These are phyloP conservation scores for Trametes coccinea DNA, from an alignment of 768 basidiomycete genomes.

Conservation along the genomic window DNA sequence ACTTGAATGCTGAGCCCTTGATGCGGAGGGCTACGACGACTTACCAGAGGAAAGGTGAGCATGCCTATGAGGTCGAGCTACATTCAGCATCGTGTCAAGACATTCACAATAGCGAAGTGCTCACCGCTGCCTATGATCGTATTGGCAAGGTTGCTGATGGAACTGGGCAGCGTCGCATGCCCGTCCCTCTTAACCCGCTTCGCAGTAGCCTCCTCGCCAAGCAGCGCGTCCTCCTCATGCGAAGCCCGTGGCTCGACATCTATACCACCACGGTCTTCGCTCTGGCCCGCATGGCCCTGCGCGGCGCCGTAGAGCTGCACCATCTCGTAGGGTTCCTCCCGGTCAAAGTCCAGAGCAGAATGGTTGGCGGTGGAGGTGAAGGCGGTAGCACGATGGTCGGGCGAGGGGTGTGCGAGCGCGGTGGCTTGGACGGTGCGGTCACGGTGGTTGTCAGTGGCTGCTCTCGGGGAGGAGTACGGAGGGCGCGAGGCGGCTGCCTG, in stretches of 20 bases:
- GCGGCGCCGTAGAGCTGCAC: constrained; percentile 68
- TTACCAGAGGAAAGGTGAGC: constrained; percentile 84
- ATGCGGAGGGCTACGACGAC: constrained; percentile 21
- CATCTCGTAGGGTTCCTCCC: constrained; percentile 54
- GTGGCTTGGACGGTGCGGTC: constrained; percentile 10
- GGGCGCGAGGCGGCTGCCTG: constrained; percentile 3
- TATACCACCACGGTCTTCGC: constrained; percentile 22
- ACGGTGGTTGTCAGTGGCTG: background rate
- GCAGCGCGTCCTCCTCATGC: constrained; percentile 60
- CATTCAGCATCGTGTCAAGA: background rate
- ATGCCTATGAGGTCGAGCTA: constrained; percentile 53
- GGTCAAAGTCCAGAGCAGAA: constrained; percentile 14
- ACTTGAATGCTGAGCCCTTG: background rate
- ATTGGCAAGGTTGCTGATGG: constrained; percentile 79
- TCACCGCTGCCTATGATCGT: constrained; percentile 90
- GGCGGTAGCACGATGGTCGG: constrained; percentile 4
- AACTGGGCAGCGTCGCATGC: constrained; percentile 66
- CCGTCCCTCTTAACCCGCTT: constrained; percentile 50
- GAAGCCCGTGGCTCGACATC: constrained; percentile 32
- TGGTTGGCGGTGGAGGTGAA: background rate
- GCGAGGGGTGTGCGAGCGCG: constrained; percentile 10
- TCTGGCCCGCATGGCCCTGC: constrained; percentile 33
- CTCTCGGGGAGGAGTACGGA: background rate
- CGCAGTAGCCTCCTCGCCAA: constrained; percentile 45
- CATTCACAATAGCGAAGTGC: constrained; percentile 27